phyloP scores from a whole-genome alignment of 2,329 filamentous ascomycete species.

The Pseudogymnoascus sp. region DNA sequence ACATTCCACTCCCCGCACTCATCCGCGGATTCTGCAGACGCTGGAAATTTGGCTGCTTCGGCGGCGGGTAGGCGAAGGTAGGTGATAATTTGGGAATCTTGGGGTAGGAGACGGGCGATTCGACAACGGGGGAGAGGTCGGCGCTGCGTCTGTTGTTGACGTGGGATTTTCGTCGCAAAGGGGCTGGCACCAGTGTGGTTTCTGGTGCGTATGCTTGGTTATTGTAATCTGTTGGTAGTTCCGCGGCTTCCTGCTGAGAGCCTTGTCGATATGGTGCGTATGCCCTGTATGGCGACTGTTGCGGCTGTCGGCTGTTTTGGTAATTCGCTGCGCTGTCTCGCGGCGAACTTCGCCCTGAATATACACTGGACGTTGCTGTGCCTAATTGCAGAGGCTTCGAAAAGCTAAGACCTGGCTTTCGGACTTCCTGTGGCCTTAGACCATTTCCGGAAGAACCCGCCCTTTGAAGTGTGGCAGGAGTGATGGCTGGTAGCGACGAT shows the following conservation, averaged over 20 bases:
- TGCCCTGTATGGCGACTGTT: neutral
- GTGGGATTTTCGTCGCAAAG: neutral
- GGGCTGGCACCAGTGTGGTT: neutral
- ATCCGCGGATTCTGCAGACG: neutral
- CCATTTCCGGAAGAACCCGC: neutral
- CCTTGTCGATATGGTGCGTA: neutral
- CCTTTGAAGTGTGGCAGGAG: neutral
- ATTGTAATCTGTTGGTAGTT: neutral
- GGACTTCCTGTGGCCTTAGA: neutral
- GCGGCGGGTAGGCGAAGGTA: neutral
- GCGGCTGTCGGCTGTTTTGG: neutral
- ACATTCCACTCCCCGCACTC: neutral
- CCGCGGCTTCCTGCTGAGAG: neutral
- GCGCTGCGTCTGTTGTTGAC: neutral
- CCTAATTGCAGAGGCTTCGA: neutral
- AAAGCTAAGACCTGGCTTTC: neutral
- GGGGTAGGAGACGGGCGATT: neutral
- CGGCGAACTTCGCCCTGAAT: neutral
- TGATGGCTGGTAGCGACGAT: neutral
- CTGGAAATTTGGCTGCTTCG: slow-evolving; percentile 3
- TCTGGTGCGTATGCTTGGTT: neutral
- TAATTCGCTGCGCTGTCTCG: neutral
- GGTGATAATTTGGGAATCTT: neutral
- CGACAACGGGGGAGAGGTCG: neutral
- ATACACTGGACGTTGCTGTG: neutral